These are phyloP conservation scores for Colletotrichum lindemuthianum DNA, from an alignment of 2,329 filamentous ascomycete genomes.

Conservation along the genomic window DNA sequence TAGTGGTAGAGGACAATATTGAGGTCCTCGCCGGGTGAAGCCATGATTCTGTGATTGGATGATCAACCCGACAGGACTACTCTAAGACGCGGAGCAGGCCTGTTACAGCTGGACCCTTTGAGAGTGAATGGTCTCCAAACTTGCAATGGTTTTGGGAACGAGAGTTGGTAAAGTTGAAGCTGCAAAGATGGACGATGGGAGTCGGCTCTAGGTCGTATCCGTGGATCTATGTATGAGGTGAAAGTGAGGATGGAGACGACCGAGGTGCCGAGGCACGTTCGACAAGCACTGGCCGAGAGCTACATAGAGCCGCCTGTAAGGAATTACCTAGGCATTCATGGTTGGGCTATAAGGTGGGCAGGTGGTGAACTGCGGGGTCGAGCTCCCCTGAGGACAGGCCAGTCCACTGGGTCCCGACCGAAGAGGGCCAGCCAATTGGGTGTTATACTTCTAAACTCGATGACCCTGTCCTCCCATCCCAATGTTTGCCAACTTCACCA, in stretches of 20 bases:
- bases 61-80: no score
- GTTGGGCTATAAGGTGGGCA: background rate
- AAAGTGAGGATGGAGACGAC: background rate
- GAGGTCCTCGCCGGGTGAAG: constrained; percentile 5
- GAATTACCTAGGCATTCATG: no score
- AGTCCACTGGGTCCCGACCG: background rate
- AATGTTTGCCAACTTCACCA: background rate
- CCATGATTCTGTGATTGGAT: constrained; percentile 14
- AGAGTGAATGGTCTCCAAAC: background rate
- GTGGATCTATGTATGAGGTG: constrained; percentile 2
- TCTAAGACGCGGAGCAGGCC: no score
- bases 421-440: constrained; percentile 24
- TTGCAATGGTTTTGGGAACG: background rate
- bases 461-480: background rate
- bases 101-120: no score
- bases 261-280: constrained; percentile 30
- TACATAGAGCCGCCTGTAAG: no score
- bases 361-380: background rate
- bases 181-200: background rate
- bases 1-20: constrained; percentile 74
- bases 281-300: no score
- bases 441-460: constrained; percentile 28
- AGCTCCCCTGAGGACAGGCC: background rate
- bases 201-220: no score
- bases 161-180: background rate